These are phyloP conservation scores for Huntiella savannae DNA, from an alignment of 2,329 filamentous ascomycete species.

Conservation along the genomic window DNA sequence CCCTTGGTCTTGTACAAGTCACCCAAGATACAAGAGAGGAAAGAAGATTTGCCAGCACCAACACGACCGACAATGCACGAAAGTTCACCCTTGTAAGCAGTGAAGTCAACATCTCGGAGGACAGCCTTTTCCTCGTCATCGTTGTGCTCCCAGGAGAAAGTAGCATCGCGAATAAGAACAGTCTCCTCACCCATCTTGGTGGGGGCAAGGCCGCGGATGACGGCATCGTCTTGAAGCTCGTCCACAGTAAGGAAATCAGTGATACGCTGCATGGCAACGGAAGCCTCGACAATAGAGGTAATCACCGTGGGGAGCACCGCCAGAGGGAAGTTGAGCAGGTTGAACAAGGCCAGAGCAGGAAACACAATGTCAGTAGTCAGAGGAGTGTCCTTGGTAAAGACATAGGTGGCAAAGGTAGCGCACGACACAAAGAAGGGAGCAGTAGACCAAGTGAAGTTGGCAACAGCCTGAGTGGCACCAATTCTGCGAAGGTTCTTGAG, in stretches of 20 bases:
- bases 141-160: constrained; percentile 88
- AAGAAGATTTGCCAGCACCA: constrained; percentile 85
- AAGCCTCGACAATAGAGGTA: constrained; percentile 84
- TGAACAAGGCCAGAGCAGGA: constrained; percentile 84
- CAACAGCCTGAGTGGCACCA: constrained; percentile 78
- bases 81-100: constrained; percentile 78
- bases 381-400: constrained; percentile 61
- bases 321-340: constrained; percentile 84
- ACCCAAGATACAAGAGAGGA: constrained; percentile 73
- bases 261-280: constrained; percentile 74
- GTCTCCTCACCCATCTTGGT: constrained; percentile 69
- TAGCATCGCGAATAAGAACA: constrained; percentile 63
- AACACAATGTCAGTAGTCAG: constrained; percentile 92
- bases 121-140: constrained; percentile 48
- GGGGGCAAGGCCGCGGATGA: constrained; percentile 48
- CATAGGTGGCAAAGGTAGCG: constrained; percentile 87
- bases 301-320: constrained; percentile 96
- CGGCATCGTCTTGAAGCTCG: constrained; percentile 73
- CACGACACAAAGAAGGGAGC: constrained; percentile 96
- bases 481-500: constrained; percentile 92
- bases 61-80: constrained; percentile 87
- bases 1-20: constrained; percentile 83
- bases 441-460: constrained; percentile 95
- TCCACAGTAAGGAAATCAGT: constrained; percentile 73
- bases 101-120: constrained; percentile 71